phyloP scores from a whole-genome alignment of 768 basidiomycete genomes.

The Podaxis sp. region DNA sequence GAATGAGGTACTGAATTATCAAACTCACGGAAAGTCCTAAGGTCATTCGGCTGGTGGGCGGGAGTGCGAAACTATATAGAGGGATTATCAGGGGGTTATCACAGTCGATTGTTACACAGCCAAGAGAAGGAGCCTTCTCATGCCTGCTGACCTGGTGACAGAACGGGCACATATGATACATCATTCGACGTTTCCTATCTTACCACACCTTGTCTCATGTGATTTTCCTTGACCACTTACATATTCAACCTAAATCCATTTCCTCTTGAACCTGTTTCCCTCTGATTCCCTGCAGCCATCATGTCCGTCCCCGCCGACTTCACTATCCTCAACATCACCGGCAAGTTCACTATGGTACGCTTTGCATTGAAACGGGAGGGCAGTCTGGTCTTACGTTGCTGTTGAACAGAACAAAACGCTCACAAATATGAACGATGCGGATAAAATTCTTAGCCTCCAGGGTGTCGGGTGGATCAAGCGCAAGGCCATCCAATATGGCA shows the following conservation, averaged over 20 bases:
- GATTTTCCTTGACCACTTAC: slow-evolving; percentile 9
- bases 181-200: neutral
- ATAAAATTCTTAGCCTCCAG: slow-evolving; percentile 65
- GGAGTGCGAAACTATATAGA: neutral
- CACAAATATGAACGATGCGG: slow-evolving; percentile 48
- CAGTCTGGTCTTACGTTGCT: neutral
- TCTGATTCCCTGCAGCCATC: slow-evolving; percentile 14
- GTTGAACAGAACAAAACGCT: slow-evolving; percentile 60
- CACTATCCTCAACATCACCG: slow-evolving; percentile 58
- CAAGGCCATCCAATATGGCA: slow-evolving; percentile 54
- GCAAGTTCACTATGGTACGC: slow-evolving; percentile 61
- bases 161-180: neutral
- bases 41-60: neutral
- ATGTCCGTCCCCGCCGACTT: slow-evolving; percentile 70
- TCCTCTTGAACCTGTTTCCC: neutral
- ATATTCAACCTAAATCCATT: neutral
- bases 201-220: slow-evolving; percentile 13
- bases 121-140: neutral
- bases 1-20: slow-evolving; percentile 1
- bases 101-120: neutral
- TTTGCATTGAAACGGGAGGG: neutral
- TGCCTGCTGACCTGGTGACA: neutral
- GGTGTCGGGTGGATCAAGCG: slow-evolving; percentile 74
- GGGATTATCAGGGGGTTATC: too few relatives aligned
- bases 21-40: too few relatives aligned